phyloP scores from a whole-genome alignment of 345 rosid species.

The Camelina sativa region DNA sequence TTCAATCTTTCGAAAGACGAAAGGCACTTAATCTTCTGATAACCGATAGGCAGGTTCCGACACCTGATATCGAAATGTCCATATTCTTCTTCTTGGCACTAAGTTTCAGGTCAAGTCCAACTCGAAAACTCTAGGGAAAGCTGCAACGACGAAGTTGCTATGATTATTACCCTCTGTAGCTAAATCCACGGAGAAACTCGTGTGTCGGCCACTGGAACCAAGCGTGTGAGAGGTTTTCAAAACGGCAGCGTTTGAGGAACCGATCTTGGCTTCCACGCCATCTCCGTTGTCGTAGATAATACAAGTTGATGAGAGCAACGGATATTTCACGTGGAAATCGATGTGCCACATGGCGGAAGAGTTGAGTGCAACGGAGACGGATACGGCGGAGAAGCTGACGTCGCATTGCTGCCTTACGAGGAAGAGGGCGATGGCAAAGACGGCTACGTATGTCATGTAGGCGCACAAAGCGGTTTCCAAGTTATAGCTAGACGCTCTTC shows the following conservation, averaged over 20 bases:
- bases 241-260: constrained; percentile 9
- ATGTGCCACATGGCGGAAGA: constrained; percentile 9
- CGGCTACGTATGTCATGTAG: accelerated
- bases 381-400: constrained; percentile 23
- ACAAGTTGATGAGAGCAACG: neutral
- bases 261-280: constrained; percentile 16
- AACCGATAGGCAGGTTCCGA: neutral
- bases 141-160: too few species aligned
- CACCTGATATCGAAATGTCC: constrained; percentile 15
- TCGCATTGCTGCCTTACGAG: neutral
- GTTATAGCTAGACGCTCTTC: neutral
- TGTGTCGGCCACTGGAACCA: neutral
- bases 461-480: neutral
- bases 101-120: constrained; percentile 3
- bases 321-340: constrained; percentile 18
- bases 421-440: neutral
- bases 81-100: constrained; percentile 4
- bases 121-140: neutral
- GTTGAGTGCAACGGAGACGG: neutral
- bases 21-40: constrained; percentile 1
- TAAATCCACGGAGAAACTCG: constrained; percentile 28
- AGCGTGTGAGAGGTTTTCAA: neutral
- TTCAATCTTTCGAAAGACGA: neutral
- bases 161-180: neutral
- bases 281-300: neutral